A percentile compares a stretch with the other conserved stretches of the same genome.
phyloP scores from a whole-genome alignment of 257 asterid genomes.

The Ophiorrhiza pumila region DNA sequence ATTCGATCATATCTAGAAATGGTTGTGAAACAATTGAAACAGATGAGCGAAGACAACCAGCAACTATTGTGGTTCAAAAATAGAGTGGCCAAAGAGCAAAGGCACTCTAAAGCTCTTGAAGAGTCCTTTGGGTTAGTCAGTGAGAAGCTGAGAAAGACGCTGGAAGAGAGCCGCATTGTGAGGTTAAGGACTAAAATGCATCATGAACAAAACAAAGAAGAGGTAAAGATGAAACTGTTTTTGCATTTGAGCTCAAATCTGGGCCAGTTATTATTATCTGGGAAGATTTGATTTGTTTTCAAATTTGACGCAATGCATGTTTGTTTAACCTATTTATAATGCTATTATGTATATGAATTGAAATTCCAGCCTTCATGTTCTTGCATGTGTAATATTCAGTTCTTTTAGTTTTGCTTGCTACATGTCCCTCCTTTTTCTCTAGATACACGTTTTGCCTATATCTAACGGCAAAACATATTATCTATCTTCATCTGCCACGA shows the following conservation, averaged over 20 bases:
- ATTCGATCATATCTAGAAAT: conserved; percentile 48
- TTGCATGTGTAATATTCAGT: not conserved
- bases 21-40: conserved; percentile 54
- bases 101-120: conserved; percentile 45
- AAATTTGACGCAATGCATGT: not conserved
- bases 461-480: not conserved
- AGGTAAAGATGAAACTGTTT: conserved; percentile 44
- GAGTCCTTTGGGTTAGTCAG: conserved; percentile 30
- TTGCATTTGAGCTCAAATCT: not conserved
- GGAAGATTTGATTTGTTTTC: not conserved
- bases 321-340: not conserved
- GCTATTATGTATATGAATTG: not conserved
- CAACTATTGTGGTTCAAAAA: conserved; percentile 43
- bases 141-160: conserved; percentile 40
- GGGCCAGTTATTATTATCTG: not conserved
- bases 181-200: conserved; percentile 44
- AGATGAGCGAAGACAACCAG: conserved; percentile 74
- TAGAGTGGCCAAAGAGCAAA: conserved; percentile 45
- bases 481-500: not conserved
- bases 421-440: not conserved
- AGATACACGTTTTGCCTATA: not conserved
- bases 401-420: not conserved
- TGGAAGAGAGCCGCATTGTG: conserved; percentile 43
- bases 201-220: conserved; percentile 58
- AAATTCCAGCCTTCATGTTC: not conserved